phyloP scores from a whole-genome alignment of 106 monocot species.

The Allium fistulosum region DNA sequence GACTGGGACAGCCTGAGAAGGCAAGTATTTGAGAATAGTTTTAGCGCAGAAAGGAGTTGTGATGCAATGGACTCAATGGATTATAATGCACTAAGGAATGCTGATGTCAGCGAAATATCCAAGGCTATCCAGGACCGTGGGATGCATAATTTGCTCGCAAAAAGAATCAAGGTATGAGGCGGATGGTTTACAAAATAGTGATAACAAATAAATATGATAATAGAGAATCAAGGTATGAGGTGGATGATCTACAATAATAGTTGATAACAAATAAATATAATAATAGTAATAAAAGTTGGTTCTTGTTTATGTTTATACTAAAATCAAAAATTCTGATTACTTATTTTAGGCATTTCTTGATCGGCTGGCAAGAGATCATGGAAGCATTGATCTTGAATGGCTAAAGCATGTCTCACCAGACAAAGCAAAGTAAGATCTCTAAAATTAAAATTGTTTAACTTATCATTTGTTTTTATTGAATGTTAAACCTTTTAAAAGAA shows the following conservation, averaged over 20 bases:
- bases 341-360: constrained; percentile 11
- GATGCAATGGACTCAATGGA: constrained; percentile 58
- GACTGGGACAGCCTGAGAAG: constrained; percentile 27
- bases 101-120: constrained; percentile 51
- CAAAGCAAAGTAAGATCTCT: constrained; percentile 13
- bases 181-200: background rate
- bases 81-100: constrained; percentile 64
- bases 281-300: background rate
- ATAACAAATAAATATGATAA: background rate
- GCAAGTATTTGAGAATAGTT: background rate
- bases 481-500: too few species aligned
- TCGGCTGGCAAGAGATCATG: constrained; percentile 19
- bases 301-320: too few species aligned
- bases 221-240: constrained; percentile 65
- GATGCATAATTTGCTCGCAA: constrained; percentile 65
- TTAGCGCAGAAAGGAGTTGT: constrained; percentile 12
- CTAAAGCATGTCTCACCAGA: constrained; percentile 19
- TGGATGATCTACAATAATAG: background rate
- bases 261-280: background rate
- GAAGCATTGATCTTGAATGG: constrained; percentile 21
- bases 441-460: background rate
- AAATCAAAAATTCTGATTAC: background rate
- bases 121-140: constrained; percentile 62
- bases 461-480: background rate
- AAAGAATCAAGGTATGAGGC: constrained; percentile 65